A percentile compares a stretch with the other conserved stretches of the same genome.
These are phyloP conservation scores for Licmophora abbreviata DNA, from an alignment of 108 stramenopile genomes.

Conservation along the genomic window DNA sequence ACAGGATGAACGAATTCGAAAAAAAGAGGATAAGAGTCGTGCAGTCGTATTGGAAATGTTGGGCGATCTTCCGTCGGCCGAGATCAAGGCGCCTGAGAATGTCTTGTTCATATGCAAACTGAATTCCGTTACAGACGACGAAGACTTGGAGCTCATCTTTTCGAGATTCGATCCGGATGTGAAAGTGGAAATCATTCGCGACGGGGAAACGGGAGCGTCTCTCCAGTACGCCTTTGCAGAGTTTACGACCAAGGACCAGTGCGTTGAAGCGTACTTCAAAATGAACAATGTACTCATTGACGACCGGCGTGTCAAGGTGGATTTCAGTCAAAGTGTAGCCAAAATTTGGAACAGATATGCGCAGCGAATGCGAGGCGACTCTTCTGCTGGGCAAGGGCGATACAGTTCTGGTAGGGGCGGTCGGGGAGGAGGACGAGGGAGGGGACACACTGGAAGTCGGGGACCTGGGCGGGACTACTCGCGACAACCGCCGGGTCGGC, in stretches of 20 bases:
- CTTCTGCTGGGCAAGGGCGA: not conserved
- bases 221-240: conserved; percentile 98
- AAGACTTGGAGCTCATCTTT: conserved; percentile 97
- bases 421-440: not conserved
- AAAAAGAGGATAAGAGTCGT: conserved; percentile 78
- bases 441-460: not conserved
- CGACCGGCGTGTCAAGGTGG: conserved; percentile 95
- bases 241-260: conserved; percentile 80
- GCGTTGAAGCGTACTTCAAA: conserved; percentile 96
- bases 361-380: conserved; percentile 17
- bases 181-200: conserved; percentile 91
- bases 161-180: conserved; percentile 80
- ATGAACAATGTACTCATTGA: conserved; percentile 99
- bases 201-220: conserved; percentile 89
- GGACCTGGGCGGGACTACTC: not conserved
- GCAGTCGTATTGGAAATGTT: conserved; percentile 99
- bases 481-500: conserved; percentile 1
- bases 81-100: conserved; percentile 90
- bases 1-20: conserved; percentile 29
- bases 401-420: conserved; percentile 1
- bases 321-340: conserved; percentile 95
- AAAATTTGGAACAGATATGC: conserved; percentile 88
- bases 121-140: conserved; percentile 93
- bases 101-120: conserved; percentile 99
- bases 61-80: conserved; percentile 82